Conservation (phyloP, 2,329 filamentous ascomycete species). For the Clonostachys byssicola region DNA sequence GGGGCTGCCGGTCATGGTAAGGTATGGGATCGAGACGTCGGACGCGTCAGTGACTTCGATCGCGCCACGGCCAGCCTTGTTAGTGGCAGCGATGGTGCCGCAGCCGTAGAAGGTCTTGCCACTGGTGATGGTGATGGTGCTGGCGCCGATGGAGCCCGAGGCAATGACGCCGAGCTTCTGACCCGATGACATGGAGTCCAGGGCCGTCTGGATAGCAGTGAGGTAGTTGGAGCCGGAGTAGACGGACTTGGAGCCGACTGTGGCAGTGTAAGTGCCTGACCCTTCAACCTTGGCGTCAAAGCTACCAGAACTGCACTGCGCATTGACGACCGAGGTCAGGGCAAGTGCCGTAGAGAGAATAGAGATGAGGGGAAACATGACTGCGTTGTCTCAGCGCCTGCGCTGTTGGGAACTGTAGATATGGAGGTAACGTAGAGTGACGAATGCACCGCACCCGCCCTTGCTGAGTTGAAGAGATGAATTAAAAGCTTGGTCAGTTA, state of each 20-base stretch:
- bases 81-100: slow-evolving; percentile 45
- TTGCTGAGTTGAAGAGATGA: too few species aligned
- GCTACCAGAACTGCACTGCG: slow-evolving; percentile 39
- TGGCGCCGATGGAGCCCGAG: slow-evolving; percentile 50
- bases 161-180: slow-evolving; percentile 50
- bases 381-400: too few species aligned
- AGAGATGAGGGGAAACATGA: not conserved
- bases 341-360: slow-evolving; percentile 31
- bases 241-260: slow-evolving; percentile 33
- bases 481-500: too few species aligned
- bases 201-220: slow-evolving; percentile 47
- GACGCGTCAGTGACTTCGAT: slow-evolving; percentile 45
- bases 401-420: too few species aligned
- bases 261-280: slow-evolving; percentile 33
- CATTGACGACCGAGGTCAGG: slow-evolving; percentile 26
- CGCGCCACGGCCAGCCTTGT: slow-evolving; percentile 39
- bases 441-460: too few species aligned
- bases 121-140: slow-evolving; percentile 42
- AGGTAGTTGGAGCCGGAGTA: slow-evolving; percentile 51
- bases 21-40: slow-evolving; percentile 48
- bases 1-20: slow-evolving; percentile 52
- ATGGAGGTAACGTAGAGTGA: too few species aligned
- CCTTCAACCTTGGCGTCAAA: slow-evolving; percentile 39
- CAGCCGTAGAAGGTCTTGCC: slow-evolving; percentile 57
- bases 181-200: slow-evolving; percentile 45